Conservation (phyloP, 768 basidiomycete genomes). For the Phanerodontia chrysosporium region DNA sequence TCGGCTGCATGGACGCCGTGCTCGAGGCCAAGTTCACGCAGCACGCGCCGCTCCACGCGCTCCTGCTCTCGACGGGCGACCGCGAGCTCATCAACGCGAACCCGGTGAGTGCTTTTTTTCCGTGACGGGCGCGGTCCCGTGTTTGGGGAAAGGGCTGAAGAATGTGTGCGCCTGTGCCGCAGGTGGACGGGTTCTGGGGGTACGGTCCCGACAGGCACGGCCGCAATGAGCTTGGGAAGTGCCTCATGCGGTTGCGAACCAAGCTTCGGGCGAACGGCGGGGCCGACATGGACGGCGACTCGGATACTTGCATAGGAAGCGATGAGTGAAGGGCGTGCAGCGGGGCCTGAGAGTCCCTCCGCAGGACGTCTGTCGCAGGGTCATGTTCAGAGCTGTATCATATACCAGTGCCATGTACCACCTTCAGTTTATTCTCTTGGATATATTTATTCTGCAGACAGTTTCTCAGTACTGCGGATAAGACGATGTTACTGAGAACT, state of each 20-base stretch:
- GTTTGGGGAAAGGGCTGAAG: too few relatives aligned
- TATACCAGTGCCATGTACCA: too few relatives aligned
- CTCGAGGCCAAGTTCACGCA: slow-evolving; percentile 70
- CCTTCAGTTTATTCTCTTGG: too few relatives aligned
- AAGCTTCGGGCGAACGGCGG: slow-evolving; percentile 34
- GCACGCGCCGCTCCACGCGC: slow-evolving; percentile 52
- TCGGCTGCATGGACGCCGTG: slow-evolving; percentile 46
- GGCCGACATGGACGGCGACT: neutral
- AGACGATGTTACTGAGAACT: too few relatives aligned
- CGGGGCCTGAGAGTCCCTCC: too few relatives aligned
- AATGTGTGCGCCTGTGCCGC: neutral
- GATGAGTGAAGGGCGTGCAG: too few relatives aligned
- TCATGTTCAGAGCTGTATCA: too few relatives aligned
- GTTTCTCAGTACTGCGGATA: too few relatives aligned
- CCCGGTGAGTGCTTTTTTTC: slow-evolving; percentile 1
- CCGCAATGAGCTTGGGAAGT: slow-evolving; percentile 71
- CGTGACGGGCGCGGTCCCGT: too few relatives aligned
- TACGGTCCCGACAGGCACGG: slow-evolving; percentile 60
- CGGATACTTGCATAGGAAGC: too few relatives aligned
- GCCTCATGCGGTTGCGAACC: slow-evolving; percentile 55
- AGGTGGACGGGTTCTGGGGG: slow-evolving; percentile 68
- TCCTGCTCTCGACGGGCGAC: slow-evolving; percentile 62
- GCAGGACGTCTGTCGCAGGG: too few relatives aligned
- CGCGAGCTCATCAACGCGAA: slow-evolving; percentile 66
- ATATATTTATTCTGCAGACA: too few relatives aligned